phyloP scores from a whole-genome alignment of 345 rosid genomes.

The Noccaea caerulescens region DNA sequence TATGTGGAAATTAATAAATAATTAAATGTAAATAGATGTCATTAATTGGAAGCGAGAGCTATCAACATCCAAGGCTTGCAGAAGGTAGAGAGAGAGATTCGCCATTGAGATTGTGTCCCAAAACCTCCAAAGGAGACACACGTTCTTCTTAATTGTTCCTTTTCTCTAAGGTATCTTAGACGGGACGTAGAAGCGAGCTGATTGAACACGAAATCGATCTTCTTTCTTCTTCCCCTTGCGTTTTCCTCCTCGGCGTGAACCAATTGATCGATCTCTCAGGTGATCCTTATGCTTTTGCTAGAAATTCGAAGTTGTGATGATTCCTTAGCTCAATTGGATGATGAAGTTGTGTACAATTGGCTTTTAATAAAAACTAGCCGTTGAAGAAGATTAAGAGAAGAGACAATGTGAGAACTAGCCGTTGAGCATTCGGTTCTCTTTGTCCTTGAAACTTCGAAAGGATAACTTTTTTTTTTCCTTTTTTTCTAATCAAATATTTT shows the following conservation, averaged over 20 bases:
- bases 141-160: slow-evolving; percentile 24
- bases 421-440: too few relatives aligned
- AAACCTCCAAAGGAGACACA: slow-evolving; percentile 22
- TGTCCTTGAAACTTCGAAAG: too few relatives aligned
- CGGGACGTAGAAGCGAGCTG: slow-evolving; percentile 31
- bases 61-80: slow-evolving; percentile 26
- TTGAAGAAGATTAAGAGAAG: too few relatives aligned
- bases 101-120: slow-evolving; percentile 32
- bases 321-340: slow-evolving; percentile 7
- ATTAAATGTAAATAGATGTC: neutral
- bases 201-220: slow-evolving; percentile 27
- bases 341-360: neutral
- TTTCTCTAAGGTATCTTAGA: slow-evolving; percentile 29
- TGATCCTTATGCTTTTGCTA: slow-evolving; percentile 25
- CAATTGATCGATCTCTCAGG: slow-evolving; percentile 37
- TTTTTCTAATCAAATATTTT: too few relatives aligned
- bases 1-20: slow-evolving; percentile 1
- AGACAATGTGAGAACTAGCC: too few relatives aligned
- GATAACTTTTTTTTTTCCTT: too few relatives aligned
- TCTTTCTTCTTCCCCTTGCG: slow-evolving; percentile 1
- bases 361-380: neutral
- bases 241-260: slow-evolving; percentile 1
- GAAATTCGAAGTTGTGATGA: neutral
- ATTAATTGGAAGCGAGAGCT: slow-evolving; percentile 14
- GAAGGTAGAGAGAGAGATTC: slow-evolving; percentile 31